A percentile compares a stretch with the other conserved stretches of the same genome.
phyloP scores from a whole-genome alignment of 495 filamentous ascomycete genomes.

The Cryomyces antarcticus region DNA sequence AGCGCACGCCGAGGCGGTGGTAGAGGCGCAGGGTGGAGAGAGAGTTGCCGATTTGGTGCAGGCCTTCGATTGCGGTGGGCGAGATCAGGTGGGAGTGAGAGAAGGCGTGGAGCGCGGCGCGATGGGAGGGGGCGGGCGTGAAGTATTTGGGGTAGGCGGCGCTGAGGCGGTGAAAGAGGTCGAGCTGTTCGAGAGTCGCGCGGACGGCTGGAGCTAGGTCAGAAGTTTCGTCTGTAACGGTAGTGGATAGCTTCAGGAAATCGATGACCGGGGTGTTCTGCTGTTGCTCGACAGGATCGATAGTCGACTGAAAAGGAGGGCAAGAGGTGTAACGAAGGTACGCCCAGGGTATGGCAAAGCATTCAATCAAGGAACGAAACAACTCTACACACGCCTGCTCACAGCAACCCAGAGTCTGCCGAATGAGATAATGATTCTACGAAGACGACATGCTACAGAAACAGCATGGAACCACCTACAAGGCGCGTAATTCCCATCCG shows the following conservation, averaged over 20 bases:
- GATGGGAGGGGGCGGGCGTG: slow-evolving; percentile 33
- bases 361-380: too few relatives aligned
- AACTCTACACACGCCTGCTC: too few relatives aligned
- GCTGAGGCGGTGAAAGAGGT: slow-evolving; percentile 53
- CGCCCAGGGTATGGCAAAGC: too few relatives aligned
- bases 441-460: too few relatives aligned
- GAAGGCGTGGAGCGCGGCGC: slow-evolving; percentile 30
- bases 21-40: slow-evolving; percentile 54
- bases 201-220: slow-evolving; percentile 47
- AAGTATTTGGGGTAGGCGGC: slow-evolving; percentile 49
- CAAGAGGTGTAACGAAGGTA: too few relatives aligned
- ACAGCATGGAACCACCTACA: slow-evolving; percentile 22
- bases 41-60: slow-evolving; percentile 89
- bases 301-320: too few relatives aligned
- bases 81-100: slow-evolving; percentile 43
- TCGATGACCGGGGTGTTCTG: too few relatives aligned
- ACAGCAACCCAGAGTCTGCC: too few relatives aligned
- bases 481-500: slow-evolving; percentile 44
- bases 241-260: too few relatives aligned
- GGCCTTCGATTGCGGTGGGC: slow-evolving; percentile 70
- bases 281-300: too few relatives aligned
- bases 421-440: too few relatives aligned
- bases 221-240: too few relatives aligned
- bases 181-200: slow-evolving; percentile 63
- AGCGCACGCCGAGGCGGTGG: slow-evolving; percentile 65